Conservation (phyloP, 2,329 filamentous ascomycete species). For the Aspergillus novofumigatus region DNA sequence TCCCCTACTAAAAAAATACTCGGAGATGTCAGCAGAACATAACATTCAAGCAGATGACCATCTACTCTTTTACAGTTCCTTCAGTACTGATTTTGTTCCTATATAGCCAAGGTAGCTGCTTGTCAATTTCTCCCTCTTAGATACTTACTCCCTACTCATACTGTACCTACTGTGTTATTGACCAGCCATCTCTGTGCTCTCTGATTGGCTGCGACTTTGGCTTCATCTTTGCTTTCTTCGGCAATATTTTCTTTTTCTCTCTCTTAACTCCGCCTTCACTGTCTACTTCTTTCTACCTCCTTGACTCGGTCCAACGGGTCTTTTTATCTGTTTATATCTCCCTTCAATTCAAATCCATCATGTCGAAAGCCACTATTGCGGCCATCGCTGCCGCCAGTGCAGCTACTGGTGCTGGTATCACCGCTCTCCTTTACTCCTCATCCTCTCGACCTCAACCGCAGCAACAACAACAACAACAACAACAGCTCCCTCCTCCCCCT, state of each 20-base stretch:
- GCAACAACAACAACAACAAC: constrained; percentile 19
- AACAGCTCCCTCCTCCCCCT: constrained; percentile 27
- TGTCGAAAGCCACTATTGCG: constrained; percentile 76
- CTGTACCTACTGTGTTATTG: too few species aligned
- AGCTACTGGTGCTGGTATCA: constrained; percentile 70
- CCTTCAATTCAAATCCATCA: constrained; percentile 35
- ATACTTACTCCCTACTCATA: too few species aligned
- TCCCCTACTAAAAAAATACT: too few species aligned
- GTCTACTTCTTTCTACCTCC: not conserved
- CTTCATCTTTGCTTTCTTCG: not conserved
- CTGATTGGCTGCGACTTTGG: constrained; percentile 22
- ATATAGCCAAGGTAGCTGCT: not conserved
- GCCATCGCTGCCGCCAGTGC: constrained; percentile 73
- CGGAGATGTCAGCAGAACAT: not conserved
- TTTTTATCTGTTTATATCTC: not conserved
- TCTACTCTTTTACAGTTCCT: not conserved
- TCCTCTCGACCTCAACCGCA: constrained; percentile 25
- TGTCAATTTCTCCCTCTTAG: not conserved
- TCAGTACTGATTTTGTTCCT: too few species aligned
- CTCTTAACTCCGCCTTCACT: not conserved
- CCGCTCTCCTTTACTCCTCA: constrained; percentile 62
- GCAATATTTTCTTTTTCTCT: constrained; percentile 8
- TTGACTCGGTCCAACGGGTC: not conserved
- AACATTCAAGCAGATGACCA: not conserved
- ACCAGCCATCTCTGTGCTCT: constrained; percentile 3